These are phyloP conservation scores for Sporobolomyces phaffii DNA, from an alignment of 768 basidiomycete genomes.

Conservation along the genomic window DNA sequence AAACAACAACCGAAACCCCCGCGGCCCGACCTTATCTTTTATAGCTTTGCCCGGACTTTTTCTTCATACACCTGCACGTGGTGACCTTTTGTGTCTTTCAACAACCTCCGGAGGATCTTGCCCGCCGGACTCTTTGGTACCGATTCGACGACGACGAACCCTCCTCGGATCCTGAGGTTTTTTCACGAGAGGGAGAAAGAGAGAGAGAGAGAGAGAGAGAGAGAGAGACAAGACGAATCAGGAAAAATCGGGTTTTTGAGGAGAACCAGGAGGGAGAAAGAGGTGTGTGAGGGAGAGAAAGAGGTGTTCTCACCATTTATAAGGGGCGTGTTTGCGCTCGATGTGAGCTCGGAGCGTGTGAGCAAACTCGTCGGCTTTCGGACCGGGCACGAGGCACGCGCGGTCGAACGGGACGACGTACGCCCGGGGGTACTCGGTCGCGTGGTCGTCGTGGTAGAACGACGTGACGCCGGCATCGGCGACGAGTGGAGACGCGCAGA, in stretches of 20 bases:
- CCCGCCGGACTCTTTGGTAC: slow-evolving; percentile 41
- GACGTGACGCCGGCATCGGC: slow-evolving; percentile 42
- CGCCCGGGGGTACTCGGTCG: slow-evolving; percentile 41
- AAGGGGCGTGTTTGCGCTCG: slow-evolving; percentile 39
- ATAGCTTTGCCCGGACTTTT: slow-evolving; percentile 36
- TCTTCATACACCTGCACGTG: slow-evolving; percentile 33
- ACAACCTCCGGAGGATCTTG: slow-evolving; percentile 39
- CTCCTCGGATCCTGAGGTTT: slow-evolving; percentile 38
- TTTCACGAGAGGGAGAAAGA: not conserved
- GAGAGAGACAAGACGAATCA: too few species aligned
- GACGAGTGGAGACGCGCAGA: slow-evolving; percentile 38
- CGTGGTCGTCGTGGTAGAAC: slow-evolving; percentile 40
- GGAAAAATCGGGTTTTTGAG: too few species aligned
- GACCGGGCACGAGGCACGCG: slow-evolving; percentile 26
- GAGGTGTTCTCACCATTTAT: slow-evolving; percentile 45
- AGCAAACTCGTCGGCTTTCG: slow-evolving; percentile 32
- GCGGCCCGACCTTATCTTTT: not conserved
- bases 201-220: too few species aligned
- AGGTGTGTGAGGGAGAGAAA: too few species aligned
- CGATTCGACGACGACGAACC: slow-evolving; percentile 37
- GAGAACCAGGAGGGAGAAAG: too few species aligned
- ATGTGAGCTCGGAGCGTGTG: slow-evolving; percentile 32
- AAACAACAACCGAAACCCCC: too few species aligned
- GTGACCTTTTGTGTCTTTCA: slow-evolving; percentile 39
- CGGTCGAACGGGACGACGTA: slow-evolving; percentile 42